Conservation (phyloP, 257 asterid genomes). For the Solanum medicagineum region DNA sequence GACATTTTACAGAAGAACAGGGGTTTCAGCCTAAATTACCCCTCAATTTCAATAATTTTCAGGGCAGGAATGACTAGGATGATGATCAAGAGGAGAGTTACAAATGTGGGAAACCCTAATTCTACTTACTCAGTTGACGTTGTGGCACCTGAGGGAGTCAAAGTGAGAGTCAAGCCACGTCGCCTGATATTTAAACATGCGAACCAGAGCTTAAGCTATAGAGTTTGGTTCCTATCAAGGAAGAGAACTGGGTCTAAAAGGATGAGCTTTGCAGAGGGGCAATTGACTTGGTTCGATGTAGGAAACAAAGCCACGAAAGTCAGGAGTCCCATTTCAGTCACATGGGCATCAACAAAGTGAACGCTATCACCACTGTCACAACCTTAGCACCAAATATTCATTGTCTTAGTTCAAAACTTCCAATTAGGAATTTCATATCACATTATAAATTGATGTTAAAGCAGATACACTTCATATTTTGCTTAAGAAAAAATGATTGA, state of each 20-base stretch:
- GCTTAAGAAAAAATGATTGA: not conserved
- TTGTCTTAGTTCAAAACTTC: not conserved
- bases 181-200: constrained; percentile 33
- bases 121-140: constrained; percentile 22
- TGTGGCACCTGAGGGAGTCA: constrained; percentile 67
- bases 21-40: constrained; percentile 85
- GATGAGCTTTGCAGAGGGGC: constrained; percentile 37
- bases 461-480: not conserved
- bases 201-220: constrained; percentile 55
- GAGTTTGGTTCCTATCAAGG: constrained; percentile 52
- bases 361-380: not conserved
- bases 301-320: constrained; percentile 31
- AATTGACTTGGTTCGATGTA: constrained; percentile 54
- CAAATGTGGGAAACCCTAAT: constrained; percentile 51
- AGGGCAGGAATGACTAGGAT: constrained; percentile 35
- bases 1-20: constrained; percentile 34
- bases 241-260: constrained; percentile 13
- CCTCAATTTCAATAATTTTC: constrained; percentile 61
- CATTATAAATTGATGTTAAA: not conserved
- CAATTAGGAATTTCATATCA: not conserved
- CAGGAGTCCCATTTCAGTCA: constrained; percentile 68
- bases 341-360: constrained; percentile 52
- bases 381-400: not conserved
- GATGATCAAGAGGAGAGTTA: constrained; percentile 38
- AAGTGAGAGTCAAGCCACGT: constrained; percentile 52